Conservation (phyloP, 164 flowering plant species). For the Taxillus chinensis region DNA sequence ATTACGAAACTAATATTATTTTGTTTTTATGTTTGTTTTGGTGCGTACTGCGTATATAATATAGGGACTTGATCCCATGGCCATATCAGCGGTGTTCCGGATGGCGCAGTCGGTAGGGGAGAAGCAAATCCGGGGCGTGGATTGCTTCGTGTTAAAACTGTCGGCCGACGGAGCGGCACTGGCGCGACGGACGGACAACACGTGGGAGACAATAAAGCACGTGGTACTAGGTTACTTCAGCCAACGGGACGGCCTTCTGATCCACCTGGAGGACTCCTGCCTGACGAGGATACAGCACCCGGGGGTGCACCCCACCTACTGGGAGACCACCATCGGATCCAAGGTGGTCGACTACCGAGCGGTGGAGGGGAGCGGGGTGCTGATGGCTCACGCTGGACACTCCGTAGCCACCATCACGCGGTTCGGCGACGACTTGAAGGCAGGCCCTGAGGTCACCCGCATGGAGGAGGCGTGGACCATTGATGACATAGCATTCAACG, state of each 20-base stretch:
- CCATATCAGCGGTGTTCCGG: constrained; percentile 52
- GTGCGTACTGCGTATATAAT: no score
- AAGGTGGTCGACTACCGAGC: constrained; percentile 50
- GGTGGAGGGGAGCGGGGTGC: constrained; percentile 44
- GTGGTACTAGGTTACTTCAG: constrained; percentile 67
- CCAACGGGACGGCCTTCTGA: constrained; percentile 65
- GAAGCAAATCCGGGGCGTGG: constrained; percentile 37
- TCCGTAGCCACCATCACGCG: constrained; percentile 49
- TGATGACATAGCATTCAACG: constrained; percentile 71
- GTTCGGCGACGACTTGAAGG: constrained; percentile 57
- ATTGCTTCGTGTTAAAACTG: constrained; percentile 59
- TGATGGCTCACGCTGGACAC: constrained; percentile 71
- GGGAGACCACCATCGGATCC: constrained; percentile 78
- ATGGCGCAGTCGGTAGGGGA: constrained; percentile 68
- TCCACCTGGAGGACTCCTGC: constrained; percentile 66
- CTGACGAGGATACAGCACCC: constrained; percentile 64
- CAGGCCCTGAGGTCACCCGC: constrained; percentile 41
- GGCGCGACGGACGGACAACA: constrained; percentile 53
- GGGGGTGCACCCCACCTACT: constrained; percentile 55
- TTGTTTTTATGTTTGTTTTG: no score
- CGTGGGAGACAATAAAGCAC: constrained; percentile 83
- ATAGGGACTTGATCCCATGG: constrained; percentile 75
- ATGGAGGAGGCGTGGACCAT: constrained; percentile 74
- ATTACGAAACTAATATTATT: no score
- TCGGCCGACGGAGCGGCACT: constrained; percentile 58